Percentiles rank a stretch among this genome's conserved stretches.
Conservation (phyloP, 192 early-diverging fungal species). For the Gamsiella multidivaricata region DNA sequence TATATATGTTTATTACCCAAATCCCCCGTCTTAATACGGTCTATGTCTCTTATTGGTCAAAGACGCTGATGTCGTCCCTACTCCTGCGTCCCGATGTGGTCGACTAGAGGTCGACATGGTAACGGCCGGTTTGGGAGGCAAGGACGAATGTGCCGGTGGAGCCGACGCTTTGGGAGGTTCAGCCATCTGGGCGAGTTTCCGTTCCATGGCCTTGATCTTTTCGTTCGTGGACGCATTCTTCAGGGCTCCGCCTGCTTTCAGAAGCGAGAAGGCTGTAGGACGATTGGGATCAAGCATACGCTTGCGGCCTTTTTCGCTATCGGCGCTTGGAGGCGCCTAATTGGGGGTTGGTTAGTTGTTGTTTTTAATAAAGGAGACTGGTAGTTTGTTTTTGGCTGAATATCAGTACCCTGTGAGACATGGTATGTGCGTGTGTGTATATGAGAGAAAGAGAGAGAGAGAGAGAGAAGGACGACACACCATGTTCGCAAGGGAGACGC, state of each 20-base stretch:
- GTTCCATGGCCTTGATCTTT: constrained; percentile 75
- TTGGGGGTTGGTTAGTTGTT: neutral
- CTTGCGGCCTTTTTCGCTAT: constrained; percentile 47
- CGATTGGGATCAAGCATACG: constrained; percentile 47
- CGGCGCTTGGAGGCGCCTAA: constrained; percentile 57
- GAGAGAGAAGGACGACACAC: constrained; percentile 40
- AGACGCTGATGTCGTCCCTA: neutral
- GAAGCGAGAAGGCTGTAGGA: constrained; percentile 57
- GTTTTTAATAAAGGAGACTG: constrained; percentile 5
- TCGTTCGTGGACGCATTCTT: constrained; percentile 66
- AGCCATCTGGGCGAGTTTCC: constrained; percentile 66
- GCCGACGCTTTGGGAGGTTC: neutral
- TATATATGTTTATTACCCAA: no score
- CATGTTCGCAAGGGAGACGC: constrained; percentile 69
- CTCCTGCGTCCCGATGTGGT: neutral
- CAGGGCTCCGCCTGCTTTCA: constrained; percentile 61
- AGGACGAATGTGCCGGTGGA: constrained; percentile 21
- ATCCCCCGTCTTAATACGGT: constrained; percentile 1
- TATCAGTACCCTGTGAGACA: neutral
- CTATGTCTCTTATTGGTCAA: constrained; percentile 1
- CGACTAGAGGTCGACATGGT: neutral
- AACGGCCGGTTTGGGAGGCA: constrained; percentile 18
- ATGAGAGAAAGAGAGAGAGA: constrained; percentile 6
- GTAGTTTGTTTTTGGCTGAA: constrained; percentile 3
- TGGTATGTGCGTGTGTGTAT: neutral